Base-by-base conservation (phyloP, 2,329 filamentous ascomycete species). In the Eutypa lata region DNA sequence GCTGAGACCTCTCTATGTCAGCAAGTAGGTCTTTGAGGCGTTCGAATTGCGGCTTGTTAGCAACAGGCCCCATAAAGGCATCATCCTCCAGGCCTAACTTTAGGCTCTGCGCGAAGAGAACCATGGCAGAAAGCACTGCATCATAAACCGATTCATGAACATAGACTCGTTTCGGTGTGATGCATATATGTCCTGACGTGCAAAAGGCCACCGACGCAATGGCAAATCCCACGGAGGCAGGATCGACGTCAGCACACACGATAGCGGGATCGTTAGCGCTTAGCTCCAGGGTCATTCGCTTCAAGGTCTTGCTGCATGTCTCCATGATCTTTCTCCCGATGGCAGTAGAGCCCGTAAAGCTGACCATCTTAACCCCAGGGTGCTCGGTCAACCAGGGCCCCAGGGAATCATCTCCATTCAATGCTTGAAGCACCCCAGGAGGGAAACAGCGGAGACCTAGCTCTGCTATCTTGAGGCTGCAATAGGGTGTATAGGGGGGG, bases 181-280 rank as follows among this genome's bases (percentile, higher is more conserved):
- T 72, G 59, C 78, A 81, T 38, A 78, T 71, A 60, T 84, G 80
- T 10, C 79, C 79, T 2, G 73, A 73, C 65, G 81, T 80, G 54
- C 74, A 14, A n/a, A 63, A 52, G 3, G 57, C 49, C 2, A 50
- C 68, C 66, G 77, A 77, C 4, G 76, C 74, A n/a, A 75, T 52
- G 38, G 47, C 53, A 14, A 50, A 14, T 6, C 47, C 48, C 14
- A 53, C 61, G 4, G 55, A 58, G 19, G 57, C 61, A 3, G 84
- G 69, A 52, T 86, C 79, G 7, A 85, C 80, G 56, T 86, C 82
- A 0, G 75, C 75, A 31, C 77, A 74, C 35, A 86, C 72, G 57
- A 86, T 82, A n/a, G 79, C 77, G 1, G 82, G 75, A 55, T 86
- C 81, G 60, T 86, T 86, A 31, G 82, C 83, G 37, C 82, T 80